Evolutionary conservation across 768 basidiomycete species (phyloP), one percentile per base, ranked within the genome.

Genomic region (Peribolospora kevripleyi): DNA sequence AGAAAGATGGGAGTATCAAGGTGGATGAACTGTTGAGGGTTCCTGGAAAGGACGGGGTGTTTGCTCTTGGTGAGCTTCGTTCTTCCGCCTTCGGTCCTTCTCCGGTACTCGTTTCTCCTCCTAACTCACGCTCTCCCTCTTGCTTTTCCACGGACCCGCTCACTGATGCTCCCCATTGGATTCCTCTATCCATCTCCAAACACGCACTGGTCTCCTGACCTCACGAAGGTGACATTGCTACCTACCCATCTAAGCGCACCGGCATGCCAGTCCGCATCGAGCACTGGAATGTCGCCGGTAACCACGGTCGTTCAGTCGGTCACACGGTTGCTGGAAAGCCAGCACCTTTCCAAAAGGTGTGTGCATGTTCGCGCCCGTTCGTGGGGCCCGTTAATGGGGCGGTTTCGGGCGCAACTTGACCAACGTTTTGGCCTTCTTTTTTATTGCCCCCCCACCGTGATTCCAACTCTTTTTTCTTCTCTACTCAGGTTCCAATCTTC

Each of bases 201-300:
- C 25, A 25, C 25, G 25, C 25, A 25, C 25, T 25, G 25, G 25
- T 25, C 25, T 25, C 25, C 25, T 25, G 25, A 25, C 25, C 25
- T 25, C 25, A 8, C 8, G 54, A 63, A 75, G 80, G 81, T 55
- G 85, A 87, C 66, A 82, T 90, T 61, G 84, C 84, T 0, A 71
- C 76, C 46, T 84, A 83, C 66, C 81, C 82, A 7, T 77, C 81
- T 55, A 66, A 68, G 3, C 65, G 68, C 39, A 71, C 69, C 6
- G 77, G 79, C 10, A 72, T 70, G 3, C 65, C 68, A 47, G 70
- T 70, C 38, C 69, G 85, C 51, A 79, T 90, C 55, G 86, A 91
- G 67, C 87, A 91, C 67, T 91, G 87, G 59, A 54, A 81, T 78
- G 80, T 87, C 55, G 85, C 86, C 11, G 78, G 78, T 50, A 88